Evolutionary conservation across 140 eudicot species (phyloP), one percentile per base, ranked within the genome.

Genomic region (Stevia rebaudiana): DNA sequence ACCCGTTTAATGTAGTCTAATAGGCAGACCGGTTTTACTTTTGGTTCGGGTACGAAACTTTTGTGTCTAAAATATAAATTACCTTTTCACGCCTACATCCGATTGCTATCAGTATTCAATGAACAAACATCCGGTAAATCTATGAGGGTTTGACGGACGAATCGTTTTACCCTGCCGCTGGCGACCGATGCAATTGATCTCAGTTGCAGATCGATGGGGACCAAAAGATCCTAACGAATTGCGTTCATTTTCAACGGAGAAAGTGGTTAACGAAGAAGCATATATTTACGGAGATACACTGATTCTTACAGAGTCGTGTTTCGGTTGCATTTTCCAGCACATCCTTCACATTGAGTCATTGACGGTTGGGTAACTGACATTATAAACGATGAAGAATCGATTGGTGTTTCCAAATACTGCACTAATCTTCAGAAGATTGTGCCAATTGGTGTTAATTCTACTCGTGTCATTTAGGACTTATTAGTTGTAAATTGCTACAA

Each of bases 301-400:
- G 8, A 43, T n/a, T 43, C 50, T 43, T 43, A 18, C 19, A 5
- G 50, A 43, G 6, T 43, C 50, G 5, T 43, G 50, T 15, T 9
- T 43, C 3, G 50, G 19, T 0, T 43, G 18, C 21, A n/a, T 43
- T 15, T 43, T 43, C 4, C 50, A 33, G 37, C n/a, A n/a, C n/a
- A n/a, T n/a, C n/a, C n/a, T n/a, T n/a, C n/a, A n/a, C n/a, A n/a
- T n/a, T n/a, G n/a, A n/a, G n/a, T n/a, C 53, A 80, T 85, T 55
- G 96, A 88, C 54, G 96, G 96, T 11, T 82, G 95, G 95, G 85
- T 80, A 55, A 82, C 91, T 1, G 85, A 88, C 63, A 78, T 88
- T 75, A 85, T 88, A 42, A 60, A 85, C 17, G 96, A 88, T 30
- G 84, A 80, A 21, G 96, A 94, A n/a, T 69, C 85, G 19, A 71